Base-by-base conservation (phyloP, 2,329 filamentous ascomycete genomes). In the Lachnellula arida region DNA sequence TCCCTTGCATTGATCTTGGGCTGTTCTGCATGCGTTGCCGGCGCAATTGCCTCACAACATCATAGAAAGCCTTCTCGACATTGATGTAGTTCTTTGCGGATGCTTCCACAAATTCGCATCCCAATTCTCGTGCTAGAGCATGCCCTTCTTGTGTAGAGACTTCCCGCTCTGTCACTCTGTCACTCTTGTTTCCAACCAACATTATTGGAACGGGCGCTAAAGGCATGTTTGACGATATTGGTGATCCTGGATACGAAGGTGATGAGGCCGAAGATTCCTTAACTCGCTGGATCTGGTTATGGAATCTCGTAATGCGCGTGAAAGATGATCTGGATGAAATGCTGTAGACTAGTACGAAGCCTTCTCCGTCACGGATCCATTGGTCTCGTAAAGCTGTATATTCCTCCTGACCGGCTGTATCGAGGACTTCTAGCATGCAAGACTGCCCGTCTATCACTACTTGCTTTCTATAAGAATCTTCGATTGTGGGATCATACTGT, bases 61-160 rank as follows among this genome's bases (percentile, higher is more conserved):
- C 94, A 74, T 96, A 97, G 70, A 99, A 97, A 34, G 91, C 93
- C 79, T 96, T 97, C 74, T 96, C 94, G 53, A 97, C 93, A 68
- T 97, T 97, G 78, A 97, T 91, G 76, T 92, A 96, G 72, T 96
- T 97, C 78, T 97, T 97, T 37, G 93, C 93, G 6, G 92, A 97
- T 2, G 93, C 92, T 74, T 97, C 93, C 65, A 97, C 91, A 67
- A 97, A 97, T 66, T 97, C 92, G 75, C 94, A 97, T 60, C 91
- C 91, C 40, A 99, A 78, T 68, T 97, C 91, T 67, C 92, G 88
- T 54, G 94, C 93, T 40, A 97, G 77, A 51, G 92, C 91, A 64
- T 91, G 89, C 15, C 94, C 94, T 75, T 99, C 94, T 73, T 97
- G 94, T 50, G 92, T 96, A 2, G 92, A 97, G 3, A 97, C 94